Evolutionary conservation across 1,284 basidiomycete genomes (phyloP), one percentile per base, ranked within the genome.

Genomic region (Polyporus tsugae): DNA sequence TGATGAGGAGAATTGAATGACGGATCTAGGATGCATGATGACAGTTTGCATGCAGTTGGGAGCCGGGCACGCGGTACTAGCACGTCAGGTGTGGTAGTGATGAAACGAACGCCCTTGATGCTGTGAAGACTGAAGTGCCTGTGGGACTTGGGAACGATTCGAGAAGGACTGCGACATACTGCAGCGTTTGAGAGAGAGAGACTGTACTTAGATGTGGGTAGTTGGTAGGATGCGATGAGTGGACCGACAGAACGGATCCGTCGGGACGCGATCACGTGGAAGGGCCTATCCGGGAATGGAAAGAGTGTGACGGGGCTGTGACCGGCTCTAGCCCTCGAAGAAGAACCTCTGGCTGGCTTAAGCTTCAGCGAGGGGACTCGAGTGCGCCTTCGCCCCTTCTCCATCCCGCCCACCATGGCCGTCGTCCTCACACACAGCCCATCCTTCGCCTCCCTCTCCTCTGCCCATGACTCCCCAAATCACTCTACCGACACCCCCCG

Each of bases 241-340:
- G 29, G 60, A 39, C 69, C 63, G 63, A 65, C 38, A 36, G 64
- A 67, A 29, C 22, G 67, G 62, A 64, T 11, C 62, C 68, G 69
- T 64, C 67, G 69, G 67, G 15, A 72, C 69, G 42, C 69, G 71
- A 59, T 72, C 69, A 72, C 69, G 71, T 72, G 33, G 44, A 6
- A 65, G 35, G 4, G 46, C 46, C 29, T 35, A 25, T 33, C 62
- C 62, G 4, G 44, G 59, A 63, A 39, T 36, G 64, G 71, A 49
- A 70, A 29, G 63, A 10, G 17, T 52, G 35, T 6, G 46, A 25
- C 46, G 44, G 39, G 25, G 53, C 3, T 52, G 71, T 66, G 71
- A 70, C 58, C 33, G 25, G 46, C 46, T 38, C 46, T 49, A 11
- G 44, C n/a, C 44, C 44, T 10, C n/a, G n/a, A n/a, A n/a, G n/a